phyloP scores from a whole-genome alignment of 2,329 filamentous ascomycete genomes.

The Penicillium sp. region DNA sequence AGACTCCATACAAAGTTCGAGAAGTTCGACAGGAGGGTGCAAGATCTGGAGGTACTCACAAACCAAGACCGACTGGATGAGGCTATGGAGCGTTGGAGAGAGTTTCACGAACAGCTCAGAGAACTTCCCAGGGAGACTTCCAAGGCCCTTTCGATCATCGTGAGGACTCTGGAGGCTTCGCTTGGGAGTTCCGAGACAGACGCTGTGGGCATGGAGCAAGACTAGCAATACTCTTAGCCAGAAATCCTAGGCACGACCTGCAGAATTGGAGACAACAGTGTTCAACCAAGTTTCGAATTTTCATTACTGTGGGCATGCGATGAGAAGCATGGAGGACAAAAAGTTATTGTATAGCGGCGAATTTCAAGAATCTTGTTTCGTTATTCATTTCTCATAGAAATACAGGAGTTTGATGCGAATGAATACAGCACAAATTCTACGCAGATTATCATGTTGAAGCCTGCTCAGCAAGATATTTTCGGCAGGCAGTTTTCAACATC shows the following conservation, averaged over 20 bases:
- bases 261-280: not conserved
- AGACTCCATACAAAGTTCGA: not conserved
- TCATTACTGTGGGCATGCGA: too few species aligned
- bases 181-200: not conserved
- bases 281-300: not conserved
- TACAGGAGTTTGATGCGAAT: not conserved
- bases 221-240: not conserved
- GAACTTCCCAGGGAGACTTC: not conserved
- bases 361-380: not conserved
- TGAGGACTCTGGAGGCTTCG: not conserved
- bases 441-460: constrained; percentile 22
- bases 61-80: not conserved
- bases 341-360: not conserved
- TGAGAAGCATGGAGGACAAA: not conserved
- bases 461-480: constrained; percentile 58
- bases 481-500: constrained; percentile 62
- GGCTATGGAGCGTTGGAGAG: not conserved
- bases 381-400: constrained; percentile 2
- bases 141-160: not conserved
- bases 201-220: not conserved
- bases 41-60: not conserved
- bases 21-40: not conserved
- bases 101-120: not conserved
- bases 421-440: not conserved
- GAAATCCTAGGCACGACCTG: not conserved